Percentiles rank a stretch among this genome's conserved stretches.
phyloP scores from a whole-genome alignment of 345 rosid genomes.

The Zanthoxylum bungeanum region DNA sequence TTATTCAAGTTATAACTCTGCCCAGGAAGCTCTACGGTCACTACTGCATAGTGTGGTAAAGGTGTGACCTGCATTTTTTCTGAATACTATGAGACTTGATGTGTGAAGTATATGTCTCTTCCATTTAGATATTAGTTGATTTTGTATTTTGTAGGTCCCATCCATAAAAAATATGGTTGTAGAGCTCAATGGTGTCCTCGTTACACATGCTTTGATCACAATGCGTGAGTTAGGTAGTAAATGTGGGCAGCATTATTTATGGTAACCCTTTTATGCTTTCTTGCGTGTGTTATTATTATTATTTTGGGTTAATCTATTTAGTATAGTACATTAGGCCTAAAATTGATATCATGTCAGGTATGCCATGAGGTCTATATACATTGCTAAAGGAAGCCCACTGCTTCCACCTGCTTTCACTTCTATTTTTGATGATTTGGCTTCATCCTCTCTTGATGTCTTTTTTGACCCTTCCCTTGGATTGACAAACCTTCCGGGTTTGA shows the following conservation, averaged over 20 bases:
- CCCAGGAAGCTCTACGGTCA: conserved; percentile 87
- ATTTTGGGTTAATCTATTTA: neutral
- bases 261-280: conserved; percentile 42
- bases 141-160: conserved; percentile 64
- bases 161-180: conserved; percentile 76
- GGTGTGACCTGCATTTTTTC: conserved; percentile 38
- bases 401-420: conserved; percentile 89
- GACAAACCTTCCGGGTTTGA: conserved; percentile 75
- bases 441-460: conserved; percentile 91
- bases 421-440: conserved; percentile 84
- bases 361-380: conserved; percentile 86
- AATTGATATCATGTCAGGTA: conserved; percentile 51
- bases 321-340: conserved; percentile 6
- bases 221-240: conserved; percentile 62
- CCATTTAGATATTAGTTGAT: neutral
- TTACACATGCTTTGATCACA: conserved; percentile 91
- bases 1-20: conserved; percentile 81
- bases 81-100: conserved; percentile 18
- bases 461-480: conserved; percentile 86
- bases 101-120: conserved; percentile 8
- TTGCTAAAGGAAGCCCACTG: conserved; percentile 87
- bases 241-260: conserved; percentile 91
- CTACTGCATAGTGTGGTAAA: conserved; percentile 89
- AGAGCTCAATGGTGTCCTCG: conserved; percentile 88
- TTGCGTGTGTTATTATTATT: neutral